Conservation (phyloP, 495 filamentous ascomycete species). For the Penicillium goetzii region DNA sequence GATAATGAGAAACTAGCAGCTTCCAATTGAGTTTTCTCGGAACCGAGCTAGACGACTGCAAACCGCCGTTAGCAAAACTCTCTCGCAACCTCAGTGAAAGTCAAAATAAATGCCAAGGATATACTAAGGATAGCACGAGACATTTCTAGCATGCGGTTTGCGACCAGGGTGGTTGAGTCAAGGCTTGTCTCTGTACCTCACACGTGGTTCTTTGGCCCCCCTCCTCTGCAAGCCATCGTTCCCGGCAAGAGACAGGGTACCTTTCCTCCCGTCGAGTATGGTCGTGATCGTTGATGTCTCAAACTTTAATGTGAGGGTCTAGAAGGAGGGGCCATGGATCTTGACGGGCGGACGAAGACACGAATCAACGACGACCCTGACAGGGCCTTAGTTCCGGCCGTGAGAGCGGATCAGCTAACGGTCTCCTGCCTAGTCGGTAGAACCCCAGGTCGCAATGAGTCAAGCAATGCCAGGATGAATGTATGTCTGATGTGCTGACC, state of each 20-base stretch:
- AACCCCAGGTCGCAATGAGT: slow-evolving; percentile 6
- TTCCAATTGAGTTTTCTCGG: slow-evolving; percentile 10
- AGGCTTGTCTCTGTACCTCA: slow-evolving; percentile 4
- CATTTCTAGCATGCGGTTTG: not conserved
- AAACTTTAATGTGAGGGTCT: slow-evolving; percentile 16
- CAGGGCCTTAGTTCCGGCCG: not conserved
- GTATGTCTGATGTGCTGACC: slow-evolving; percentile 9
- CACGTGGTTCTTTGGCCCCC: not conserved
- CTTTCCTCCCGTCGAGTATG: slow-evolving; percentile 1
- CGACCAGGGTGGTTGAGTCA: slow-evolving; percentile 5
- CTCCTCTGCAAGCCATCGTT: not conserved
- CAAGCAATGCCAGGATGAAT: not conserved
- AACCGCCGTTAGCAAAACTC: not conserved
- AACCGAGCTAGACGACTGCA: not conserved
- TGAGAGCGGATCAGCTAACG: not conserved
- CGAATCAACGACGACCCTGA: not conserved
- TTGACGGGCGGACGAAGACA: slow-evolving; percentile 6
- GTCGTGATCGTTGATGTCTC: slow-evolving; percentile 18
- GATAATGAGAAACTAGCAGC: not conserved
- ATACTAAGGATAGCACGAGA: slow-evolving; percentile 1
- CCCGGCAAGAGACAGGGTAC: slow-evolving; percentile 4
- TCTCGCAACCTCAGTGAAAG: not conserved
- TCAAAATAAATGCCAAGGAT: not conserved
- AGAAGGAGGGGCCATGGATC: slow-evolving; percentile 16
- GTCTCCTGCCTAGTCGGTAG: slow-evolving; percentile 6